phyloP scores from a whole-genome alignment of 208 protist genomes.

The Trichomonas tenax region DNA sequence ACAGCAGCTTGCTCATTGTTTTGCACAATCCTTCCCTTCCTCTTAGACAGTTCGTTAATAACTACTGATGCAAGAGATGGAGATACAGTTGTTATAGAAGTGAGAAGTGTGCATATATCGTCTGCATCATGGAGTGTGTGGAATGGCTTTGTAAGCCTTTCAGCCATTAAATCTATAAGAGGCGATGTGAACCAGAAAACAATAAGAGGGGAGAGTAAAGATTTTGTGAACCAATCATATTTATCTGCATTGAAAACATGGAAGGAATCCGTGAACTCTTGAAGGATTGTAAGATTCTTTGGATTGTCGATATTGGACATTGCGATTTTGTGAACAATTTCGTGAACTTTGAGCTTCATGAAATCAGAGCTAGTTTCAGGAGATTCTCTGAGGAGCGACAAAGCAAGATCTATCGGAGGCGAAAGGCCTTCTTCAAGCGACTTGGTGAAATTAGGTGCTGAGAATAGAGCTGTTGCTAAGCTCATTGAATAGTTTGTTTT shows the following conservation, averaged over 20 bases:
- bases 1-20: background rate
- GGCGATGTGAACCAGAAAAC: background rate
- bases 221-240: background rate
- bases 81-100: background rate
- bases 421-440: background rate
- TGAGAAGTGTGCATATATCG: background rate
- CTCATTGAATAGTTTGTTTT: background rate
- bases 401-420: background rate
- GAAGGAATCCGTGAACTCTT: background rate
- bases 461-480: background rate
- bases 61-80: background rate
- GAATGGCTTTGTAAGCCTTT: background rate
- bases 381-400: background rate
- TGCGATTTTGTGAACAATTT: background rate
- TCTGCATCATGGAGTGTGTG: background rate
- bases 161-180: background rate
- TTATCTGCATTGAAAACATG: background rate
- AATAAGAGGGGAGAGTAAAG: background rate
- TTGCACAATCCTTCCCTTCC: background rate
- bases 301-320: background rate
- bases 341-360: background rate
- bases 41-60: background rate
- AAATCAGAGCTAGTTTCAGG: background rate
- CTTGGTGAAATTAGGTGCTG: background rate
- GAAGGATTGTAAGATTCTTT: background rate